phyloP scores from a whole-genome alignment of 495 filamentous ascomycete species.

The Friedmanniomyces endolithicus region DNA sequence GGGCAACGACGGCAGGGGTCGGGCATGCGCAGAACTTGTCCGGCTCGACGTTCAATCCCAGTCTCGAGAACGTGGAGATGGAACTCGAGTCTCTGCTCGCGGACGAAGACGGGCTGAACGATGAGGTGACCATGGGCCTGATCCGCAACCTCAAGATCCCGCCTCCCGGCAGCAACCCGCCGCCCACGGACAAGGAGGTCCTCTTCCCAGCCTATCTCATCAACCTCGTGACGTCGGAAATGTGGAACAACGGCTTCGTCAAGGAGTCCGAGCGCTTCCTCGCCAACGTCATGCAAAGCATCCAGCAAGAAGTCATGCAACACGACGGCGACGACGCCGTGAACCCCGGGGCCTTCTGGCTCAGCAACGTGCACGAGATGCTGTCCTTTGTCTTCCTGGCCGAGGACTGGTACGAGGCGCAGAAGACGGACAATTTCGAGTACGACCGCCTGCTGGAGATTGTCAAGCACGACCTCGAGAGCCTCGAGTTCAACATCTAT shows the following conservation, averaged over 20 bases:
- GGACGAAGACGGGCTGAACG: conserved; percentile 88
- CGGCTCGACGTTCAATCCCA: conserved; percentile 60
- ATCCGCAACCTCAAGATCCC: conserved; percentile 96
- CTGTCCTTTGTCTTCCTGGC: conserved; percentile 98
- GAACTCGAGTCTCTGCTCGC: conserved; percentile 88
- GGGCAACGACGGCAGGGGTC: conserved; percentile 30
- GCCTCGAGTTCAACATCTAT: conserved; percentile 99
- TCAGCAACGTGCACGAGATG: conserved; percentile 99
- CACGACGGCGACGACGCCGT: conserved; percentile 95
- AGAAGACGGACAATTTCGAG: conserved; percentile 98
- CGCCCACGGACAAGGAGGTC: conserved; percentile 94
- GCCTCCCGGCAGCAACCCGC: conserved; percentile 64
- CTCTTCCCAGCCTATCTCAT: conserved; percentile 97
- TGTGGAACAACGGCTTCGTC: conserved; percentile 99
- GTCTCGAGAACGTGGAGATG: conserved; percentile 74
- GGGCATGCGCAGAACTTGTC: conserved; percentile 51
- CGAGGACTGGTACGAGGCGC: conserved; percentile 98
- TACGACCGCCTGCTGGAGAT: conserved; percentile 97
- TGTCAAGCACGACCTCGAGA: conserved; percentile 97
- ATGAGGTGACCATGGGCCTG: conserved; percentile 89
- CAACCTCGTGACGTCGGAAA: conserved; percentile 97
- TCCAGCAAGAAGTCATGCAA: conserved; percentile 98
- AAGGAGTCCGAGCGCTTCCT: conserved; percentile 98
- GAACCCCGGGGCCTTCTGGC: conserved; percentile 96
- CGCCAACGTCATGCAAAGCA: conserved; percentile 98